These are phyloP conservation scores for Protomyces pachydermus DNA, from an alignment of 1,139 yeast species.

Conservation along the genomic window DNA sequence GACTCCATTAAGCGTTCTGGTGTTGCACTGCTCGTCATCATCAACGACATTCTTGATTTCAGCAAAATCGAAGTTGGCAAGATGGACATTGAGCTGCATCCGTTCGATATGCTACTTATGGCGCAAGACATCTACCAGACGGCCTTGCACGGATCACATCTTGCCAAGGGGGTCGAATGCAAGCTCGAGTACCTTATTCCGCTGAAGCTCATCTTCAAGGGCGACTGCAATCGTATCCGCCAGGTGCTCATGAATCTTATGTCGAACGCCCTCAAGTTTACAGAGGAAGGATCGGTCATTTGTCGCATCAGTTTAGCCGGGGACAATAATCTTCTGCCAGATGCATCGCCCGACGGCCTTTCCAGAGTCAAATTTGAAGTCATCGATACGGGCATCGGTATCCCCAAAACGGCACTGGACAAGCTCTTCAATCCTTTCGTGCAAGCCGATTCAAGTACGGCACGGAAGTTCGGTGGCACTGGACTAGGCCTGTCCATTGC, in stretches of 20 bases:
- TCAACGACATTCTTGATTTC: slow-evolving; percentile 74
- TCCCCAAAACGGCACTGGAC: slow-evolving; percentile 47
- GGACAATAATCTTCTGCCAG: slow-evolving; percentile 8
- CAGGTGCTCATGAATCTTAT: slow-evolving; percentile 86
- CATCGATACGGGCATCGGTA: slow-evolving; percentile 60
- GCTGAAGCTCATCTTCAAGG: slow-evolving; percentile 61
- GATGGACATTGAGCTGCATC: slow-evolving; percentile 61
- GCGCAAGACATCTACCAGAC: slow-evolving; percentile 35
- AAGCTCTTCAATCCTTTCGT: slow-evolving; percentile 57
- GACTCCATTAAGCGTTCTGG: slow-evolving; percentile 73
- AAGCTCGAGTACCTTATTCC: slow-evolving; percentile 13
- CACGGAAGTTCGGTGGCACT: slow-evolving; percentile 56
- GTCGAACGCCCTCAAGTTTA: slow-evolving; percentile 79
- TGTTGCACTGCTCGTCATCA: slow-evolving; percentile 67
- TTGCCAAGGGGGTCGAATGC: not conserved
- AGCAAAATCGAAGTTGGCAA: slow-evolving; percentile 79
- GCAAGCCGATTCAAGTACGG: slow-evolving; percentile 57
- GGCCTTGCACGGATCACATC: slow-evolving; percentile 36
- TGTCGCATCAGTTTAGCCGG: slow-evolving; percentile 28
- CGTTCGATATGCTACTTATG: slow-evolving; percentile 45
- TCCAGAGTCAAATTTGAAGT: slow-evolving; percentile 65
- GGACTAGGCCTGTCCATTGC: slow-evolving; percentile 59
- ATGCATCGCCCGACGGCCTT: not conserved
- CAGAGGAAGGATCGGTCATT: slow-evolving; percentile 57
- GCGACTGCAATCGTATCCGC: slow-evolving; percentile 79